Evolutionary conservation across 805 yeast species (phyloP).

Genomic region (Lachancea kluyveri): DNA sequence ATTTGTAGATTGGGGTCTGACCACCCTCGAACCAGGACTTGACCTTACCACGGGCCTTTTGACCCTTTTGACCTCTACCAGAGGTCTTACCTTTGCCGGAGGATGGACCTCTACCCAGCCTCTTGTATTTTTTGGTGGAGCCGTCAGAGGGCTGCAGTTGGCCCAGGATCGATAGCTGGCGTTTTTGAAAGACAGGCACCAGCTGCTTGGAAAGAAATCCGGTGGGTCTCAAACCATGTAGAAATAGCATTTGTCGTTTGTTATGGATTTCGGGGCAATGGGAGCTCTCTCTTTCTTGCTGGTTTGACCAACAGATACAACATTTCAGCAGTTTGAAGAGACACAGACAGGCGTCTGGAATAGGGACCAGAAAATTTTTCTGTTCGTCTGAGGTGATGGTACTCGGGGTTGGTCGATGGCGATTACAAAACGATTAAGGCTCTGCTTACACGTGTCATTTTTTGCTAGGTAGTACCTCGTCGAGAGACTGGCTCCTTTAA

Average conservation of each 20-base stretch:
- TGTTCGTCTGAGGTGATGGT: too few species aligned
- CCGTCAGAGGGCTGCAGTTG: slow-evolving; percentile 53
- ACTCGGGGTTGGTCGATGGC: too few species aligned
- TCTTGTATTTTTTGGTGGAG: slow-evolving; percentile 53
- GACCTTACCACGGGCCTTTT: slow-evolving; percentile 87
- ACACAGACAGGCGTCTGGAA: too few species aligned
- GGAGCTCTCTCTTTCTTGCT: too few species aligned
- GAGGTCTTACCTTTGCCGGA: slow-evolving; percentile 91
- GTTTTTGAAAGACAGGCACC: slow-evolving; percentile 11
- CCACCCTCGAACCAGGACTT: slow-evolving; percentile 98
- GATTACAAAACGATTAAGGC: too few species aligned
- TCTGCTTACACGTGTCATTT: too few species aligned
- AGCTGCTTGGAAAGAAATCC: slow-evolving; percentile 1
- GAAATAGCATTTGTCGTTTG: slow-evolving; percentile 5
- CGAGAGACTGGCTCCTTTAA: not conserved
- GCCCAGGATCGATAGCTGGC: slow-evolving; percentile 45
- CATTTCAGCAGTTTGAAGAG: too few species aligned
- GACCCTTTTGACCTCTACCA: slow-evolving; percentile 98
- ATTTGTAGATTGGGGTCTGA: slow-evolving; percentile 83
- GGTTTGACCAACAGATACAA: too few species aligned
- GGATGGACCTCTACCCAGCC: slow-evolving; percentile 96
- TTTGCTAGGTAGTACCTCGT: too few species aligned
- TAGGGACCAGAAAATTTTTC: too few species aligned
- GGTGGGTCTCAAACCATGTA: not conserved
- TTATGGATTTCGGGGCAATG: too few species aligned